Evolutionary conservation across 2,329 filamentous ascomycete genomes (phyloP).

Genomic region (Fusarium sp.): DNA sequence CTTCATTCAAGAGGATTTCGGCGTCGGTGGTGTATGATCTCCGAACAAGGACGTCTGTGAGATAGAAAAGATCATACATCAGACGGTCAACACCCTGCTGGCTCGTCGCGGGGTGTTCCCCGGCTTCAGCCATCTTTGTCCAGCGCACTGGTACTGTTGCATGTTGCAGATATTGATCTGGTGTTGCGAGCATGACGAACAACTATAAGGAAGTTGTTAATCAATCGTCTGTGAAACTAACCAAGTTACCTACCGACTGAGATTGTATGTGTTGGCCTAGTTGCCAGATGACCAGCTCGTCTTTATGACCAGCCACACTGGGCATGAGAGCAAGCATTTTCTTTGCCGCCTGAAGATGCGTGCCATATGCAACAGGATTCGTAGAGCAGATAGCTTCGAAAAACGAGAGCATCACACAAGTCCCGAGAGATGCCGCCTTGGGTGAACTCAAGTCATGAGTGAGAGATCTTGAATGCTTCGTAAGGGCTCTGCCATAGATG

Average conservation of each 20-base stretch:
- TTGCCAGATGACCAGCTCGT: neutral
- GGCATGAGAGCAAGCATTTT: neutral
- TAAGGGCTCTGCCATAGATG: neutral
- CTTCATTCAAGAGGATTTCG: neutral
- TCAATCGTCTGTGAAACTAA: too few relatives aligned
- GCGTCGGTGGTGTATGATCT: neutral
- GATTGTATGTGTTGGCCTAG: neutral
- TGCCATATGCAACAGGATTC: neutral
- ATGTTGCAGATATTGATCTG: neutral
- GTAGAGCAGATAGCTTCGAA: neutral
- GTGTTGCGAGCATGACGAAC: neutral
- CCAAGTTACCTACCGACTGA: neutral
- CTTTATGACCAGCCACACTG: neutral
- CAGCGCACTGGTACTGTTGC: neutral
- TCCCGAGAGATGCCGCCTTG: neutral
- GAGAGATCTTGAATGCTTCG: neutral
- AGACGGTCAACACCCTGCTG: neutral
- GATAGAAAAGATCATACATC: neutral
- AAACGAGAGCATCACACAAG: neutral
- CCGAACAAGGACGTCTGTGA: neutral
- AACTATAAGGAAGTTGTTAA: too few relatives aligned
- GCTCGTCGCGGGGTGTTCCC: neutral
- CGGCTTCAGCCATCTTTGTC: neutral
- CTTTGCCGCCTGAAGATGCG: neutral
- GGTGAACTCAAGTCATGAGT: neutral